phyloP scores from a whole-genome alignment of 2,329 filamentous ascomycete species.

The Alternaria panax region DNA sequence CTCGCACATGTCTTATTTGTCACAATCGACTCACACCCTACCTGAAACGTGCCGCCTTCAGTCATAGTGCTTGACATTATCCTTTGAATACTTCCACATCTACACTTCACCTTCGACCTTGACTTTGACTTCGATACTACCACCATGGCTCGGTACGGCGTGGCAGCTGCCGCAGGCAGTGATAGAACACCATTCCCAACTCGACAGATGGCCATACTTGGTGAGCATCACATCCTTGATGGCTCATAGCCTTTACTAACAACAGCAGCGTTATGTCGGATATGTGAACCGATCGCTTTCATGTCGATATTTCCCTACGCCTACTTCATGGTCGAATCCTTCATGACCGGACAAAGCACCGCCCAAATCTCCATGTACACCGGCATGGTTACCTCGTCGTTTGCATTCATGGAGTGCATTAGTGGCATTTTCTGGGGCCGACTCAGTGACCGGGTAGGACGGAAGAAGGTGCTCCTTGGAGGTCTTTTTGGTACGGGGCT shows the following conservation, averaged over 20 bases:
- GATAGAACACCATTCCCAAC: slow-evolving; percentile 61
- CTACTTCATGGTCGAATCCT: slow-evolving; percentile 96
- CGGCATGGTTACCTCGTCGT: slow-evolving; percentile 94
- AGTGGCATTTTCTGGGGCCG: slow-evolving; percentile 93
- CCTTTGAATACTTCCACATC: slow-evolving; percentile 1
- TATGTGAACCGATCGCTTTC: slow-evolving; percentile 98
- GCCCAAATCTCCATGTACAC: slow-evolving; percentile 89
- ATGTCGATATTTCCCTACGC: slow-evolving; percentile 99
- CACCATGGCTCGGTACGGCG: slow-evolving; percentile 43
- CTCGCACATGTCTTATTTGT: slow-evolving; percentile 44
- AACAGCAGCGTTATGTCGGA: slow-evolving; percentile 79
- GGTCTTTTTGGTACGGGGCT: slow-evolving; percentile 90
- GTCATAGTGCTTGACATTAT: slow-evolving; percentile 16
- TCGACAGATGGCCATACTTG: slow-evolving; percentile 64
- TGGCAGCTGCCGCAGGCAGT: slow-evolving; percentile 36
- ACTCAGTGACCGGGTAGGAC: slow-evolving; percentile 87
- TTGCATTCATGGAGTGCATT: slow-evolving; percentile 93
- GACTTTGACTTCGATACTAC: slow-evolving; percentile 10
- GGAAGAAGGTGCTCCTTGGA: slow-evolving; percentile 89
- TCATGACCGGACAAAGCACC: slow-evolving; percentile 80
- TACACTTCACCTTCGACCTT: background rate
- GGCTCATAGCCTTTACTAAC: slow-evolving; percentile 7
- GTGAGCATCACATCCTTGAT: slow-evolving; percentile 47
- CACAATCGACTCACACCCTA: slow-evolving; percentile 18
- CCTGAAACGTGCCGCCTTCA: slow-evolving; percentile 11